Conservation (phyloP, 805 yeast species). For the Yamadazyma nakazawae region DNA sequence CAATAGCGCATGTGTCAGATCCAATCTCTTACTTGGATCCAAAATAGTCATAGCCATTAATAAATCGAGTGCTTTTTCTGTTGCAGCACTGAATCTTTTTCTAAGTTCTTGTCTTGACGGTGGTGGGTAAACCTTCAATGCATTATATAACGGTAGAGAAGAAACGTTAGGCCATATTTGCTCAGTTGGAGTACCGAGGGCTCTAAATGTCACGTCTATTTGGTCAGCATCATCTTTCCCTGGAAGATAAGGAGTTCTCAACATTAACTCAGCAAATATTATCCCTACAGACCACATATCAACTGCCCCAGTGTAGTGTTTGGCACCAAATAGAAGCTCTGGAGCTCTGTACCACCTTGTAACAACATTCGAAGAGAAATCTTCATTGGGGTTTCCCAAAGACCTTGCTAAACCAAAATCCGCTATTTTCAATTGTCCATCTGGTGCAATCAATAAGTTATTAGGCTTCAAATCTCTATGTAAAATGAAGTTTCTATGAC, state of each 20-base stretch:
- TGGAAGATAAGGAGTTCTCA: slow-evolving; percentile 91
- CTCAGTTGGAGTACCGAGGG: slow-evolving; percentile 94
- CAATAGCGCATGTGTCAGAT: slow-evolving; percentile 58
- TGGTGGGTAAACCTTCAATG: slow-evolving; percentile 72
- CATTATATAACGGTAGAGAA: slow-evolving; percentile 70
- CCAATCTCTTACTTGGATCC: slow-evolving; percentile 75
- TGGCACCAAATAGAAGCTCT: slow-evolving; percentile 81
- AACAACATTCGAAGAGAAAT: slow-evolving; percentile 88
- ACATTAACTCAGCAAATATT: slow-evolving; percentile 93
- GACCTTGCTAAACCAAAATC: slow-evolving; percentile 96
- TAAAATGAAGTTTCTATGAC: slow-evolving; percentile 85
- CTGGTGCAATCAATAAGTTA: slow-evolving; percentile 80
- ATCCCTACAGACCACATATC: slow-evolving; percentile 47
- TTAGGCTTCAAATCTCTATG: slow-evolving; percentile 95
- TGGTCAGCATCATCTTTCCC: slow-evolving; percentile 91
- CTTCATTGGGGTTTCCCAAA: slow-evolving; percentile 68
- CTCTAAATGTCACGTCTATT: slow-evolving; percentile 88
- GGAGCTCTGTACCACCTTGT: slow-evolving; percentile 98
- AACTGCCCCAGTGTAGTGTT: slow-evolving; percentile 79
- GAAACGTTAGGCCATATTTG: slow-evolving; percentile 88
- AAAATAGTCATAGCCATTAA: slow-evolving; percentile 68
- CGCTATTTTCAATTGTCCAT: slow-evolving; percentile 87
- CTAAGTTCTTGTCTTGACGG: slow-evolving; percentile 80
- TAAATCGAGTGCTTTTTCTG: slow-evolving; percentile 75
- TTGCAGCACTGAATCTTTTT: slow-evolving; percentile 85